phyloP scores from a whole-genome alignment of 2,329 filamentous ascomycete species.

The Zasmidium cellare region DNA sequence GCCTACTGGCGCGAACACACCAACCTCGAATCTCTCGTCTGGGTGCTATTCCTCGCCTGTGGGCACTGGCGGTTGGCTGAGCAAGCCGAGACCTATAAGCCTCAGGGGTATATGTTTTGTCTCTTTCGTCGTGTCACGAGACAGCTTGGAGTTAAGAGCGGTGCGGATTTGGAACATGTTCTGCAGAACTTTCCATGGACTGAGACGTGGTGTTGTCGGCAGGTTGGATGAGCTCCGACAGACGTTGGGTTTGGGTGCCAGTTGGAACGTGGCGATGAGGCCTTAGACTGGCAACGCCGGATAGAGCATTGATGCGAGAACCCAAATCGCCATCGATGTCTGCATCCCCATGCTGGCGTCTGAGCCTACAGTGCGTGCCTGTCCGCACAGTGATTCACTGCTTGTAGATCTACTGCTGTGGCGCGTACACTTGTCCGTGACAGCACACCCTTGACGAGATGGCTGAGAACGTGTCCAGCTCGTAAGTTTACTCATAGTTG shows the following conservation, averaged over 20 bases:
- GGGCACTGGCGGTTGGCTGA: background rate
- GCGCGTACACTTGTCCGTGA: too few relatives aligned
- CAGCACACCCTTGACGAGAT: too few relatives aligned
- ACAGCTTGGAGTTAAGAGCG: background rate
- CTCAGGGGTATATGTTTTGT: background rate
- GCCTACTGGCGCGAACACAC: background rate
- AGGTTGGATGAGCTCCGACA: background rate
- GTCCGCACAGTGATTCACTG: too few relatives aligned
- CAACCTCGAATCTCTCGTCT: background rate
- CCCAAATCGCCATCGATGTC: too few relatives aligned
- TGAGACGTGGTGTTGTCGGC: background rate
- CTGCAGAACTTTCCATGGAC: background rate
- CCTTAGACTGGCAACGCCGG: background rate
- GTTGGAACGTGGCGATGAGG: background rate
- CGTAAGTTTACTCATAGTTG: too few relatives aligned
- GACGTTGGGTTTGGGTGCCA: background rate
- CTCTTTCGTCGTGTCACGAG: background rate
- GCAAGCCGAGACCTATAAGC: background rate
- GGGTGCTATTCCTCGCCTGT: background rate
- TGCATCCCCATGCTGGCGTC: too few relatives aligned
- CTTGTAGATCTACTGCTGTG: too few relatives aligned
- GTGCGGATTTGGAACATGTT: background rate
- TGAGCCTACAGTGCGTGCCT: too few relatives aligned
- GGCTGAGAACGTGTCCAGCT: too few relatives aligned
- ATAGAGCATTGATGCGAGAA: too few relatives aligned